phyloP scores from a whole-genome alignment of 805 yeast species.

The Starmera amethionina region DNA sequence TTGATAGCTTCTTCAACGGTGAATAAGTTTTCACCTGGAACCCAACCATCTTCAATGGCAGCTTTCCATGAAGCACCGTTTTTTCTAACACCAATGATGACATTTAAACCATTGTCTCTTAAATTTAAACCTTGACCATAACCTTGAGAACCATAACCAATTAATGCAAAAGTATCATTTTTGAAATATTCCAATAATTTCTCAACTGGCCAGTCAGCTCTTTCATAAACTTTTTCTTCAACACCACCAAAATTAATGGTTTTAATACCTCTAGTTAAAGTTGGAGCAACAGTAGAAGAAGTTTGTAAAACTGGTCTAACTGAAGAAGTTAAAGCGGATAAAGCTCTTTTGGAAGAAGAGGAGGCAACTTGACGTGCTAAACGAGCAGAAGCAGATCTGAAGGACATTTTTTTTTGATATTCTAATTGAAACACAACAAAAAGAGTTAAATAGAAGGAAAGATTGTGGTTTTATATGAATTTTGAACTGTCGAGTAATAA shows the following conservation, averaged over 20 bases:
- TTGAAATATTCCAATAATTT: slow-evolving; percentile 93
- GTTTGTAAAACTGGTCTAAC: slow-evolving; percentile 46
- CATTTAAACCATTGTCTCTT: slow-evolving; percentile 98
- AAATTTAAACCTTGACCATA: slow-evolving; percentile 99
- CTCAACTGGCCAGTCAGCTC: slow-evolving; percentile 99
- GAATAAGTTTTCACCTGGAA: slow-evolving; percentile 97
- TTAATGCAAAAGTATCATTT: slow-evolving; percentile 93
- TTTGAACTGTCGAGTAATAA: no score
- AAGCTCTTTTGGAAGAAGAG: slow-evolving; percentile 45
- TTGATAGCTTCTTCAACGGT: slow-evolving; percentile 87
- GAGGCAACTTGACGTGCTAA: slow-evolving; percentile 37
- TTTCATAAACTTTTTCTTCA: slow-evolving; percentile 93
- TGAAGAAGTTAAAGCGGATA: slow-evolving; percentile 38
- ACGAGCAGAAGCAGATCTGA: slow-evolving; percentile 39
- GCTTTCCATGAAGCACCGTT: slow-evolving; percentile 99
- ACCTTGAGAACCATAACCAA: slow-evolving; percentile 99
- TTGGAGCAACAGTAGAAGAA: slow-evolving; percentile 39
- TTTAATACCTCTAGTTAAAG: slow-evolving; percentile 83
- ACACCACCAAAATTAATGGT: slow-evolving; percentile 95
- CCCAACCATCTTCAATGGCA: slow-evolving; percentile 99
- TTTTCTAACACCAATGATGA: slow-evolving; percentile 96
- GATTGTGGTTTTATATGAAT: no score
- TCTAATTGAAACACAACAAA: no score
- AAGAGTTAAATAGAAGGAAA: no score
- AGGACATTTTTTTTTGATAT: slow-evolving; percentile 18